A percentile compares a stretch with the other conserved stretches of the same genome.
These are phyloP conservation scores for Ophiobolus disseminans DNA, from an alignment of 2,329 filamentous ascomycete species.

Conservation along the genomic window DNA sequence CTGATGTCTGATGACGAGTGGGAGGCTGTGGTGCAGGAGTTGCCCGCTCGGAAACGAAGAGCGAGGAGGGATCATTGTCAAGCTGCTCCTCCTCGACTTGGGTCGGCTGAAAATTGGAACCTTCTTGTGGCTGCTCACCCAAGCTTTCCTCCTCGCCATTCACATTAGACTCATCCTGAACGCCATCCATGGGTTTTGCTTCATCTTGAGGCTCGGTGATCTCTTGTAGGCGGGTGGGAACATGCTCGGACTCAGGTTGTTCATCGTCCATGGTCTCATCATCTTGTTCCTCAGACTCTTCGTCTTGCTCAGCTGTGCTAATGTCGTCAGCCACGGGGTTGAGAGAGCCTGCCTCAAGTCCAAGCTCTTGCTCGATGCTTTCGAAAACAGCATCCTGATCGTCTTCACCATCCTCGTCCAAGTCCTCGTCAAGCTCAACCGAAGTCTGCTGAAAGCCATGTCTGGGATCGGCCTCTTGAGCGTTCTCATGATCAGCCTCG, in stretches of 20 bases:
- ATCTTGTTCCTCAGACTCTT: not conserved
- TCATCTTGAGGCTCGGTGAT: no score
- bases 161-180: not conserved
- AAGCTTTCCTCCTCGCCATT: not conserved
- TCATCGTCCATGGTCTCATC: not conserved
- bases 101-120: not conserved
- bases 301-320: not conserved
- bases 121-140: not conserved
- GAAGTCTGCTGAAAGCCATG: no score
- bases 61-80: conserved; percentile 12
- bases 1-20: not conserved
- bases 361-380: conserved; percentile 5
- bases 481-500: not conserved
- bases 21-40: not conserved
- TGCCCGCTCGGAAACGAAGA: conserved; percentile 21
- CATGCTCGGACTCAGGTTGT: no score
- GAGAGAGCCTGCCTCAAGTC: not conserved
- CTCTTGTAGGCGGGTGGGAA: no score
- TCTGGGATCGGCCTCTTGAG: not conserved
- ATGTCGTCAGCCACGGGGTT: not conserved
- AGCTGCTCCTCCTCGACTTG: not conserved
- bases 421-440: not conserved
- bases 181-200: not conserved
- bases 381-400: not conserved
- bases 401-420: not conserved